These are phyloP conservation scores for Pseudocercospora vitis DNA, from an alignment of 2,329 filamentous ascomycete genomes.

Conservation along the genomic window DNA sequence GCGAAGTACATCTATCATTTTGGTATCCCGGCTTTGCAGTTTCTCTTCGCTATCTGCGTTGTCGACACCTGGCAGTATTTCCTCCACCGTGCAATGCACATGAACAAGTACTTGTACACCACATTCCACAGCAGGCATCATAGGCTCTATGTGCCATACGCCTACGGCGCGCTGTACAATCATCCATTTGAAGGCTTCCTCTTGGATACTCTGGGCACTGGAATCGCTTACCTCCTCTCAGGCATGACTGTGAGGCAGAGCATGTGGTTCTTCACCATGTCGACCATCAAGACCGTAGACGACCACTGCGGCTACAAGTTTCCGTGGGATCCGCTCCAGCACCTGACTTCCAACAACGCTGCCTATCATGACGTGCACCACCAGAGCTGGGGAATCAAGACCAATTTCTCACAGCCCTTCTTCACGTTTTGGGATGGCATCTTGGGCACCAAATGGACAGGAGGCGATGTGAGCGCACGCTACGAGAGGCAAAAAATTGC, in stretches of 20 bases:
- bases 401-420: constrained; percentile 78
- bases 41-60: constrained; percentile 69
- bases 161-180: constrained; percentile 95
- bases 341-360: constrained; percentile 90
- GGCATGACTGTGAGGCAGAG: constrained; percentile 82
- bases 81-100: constrained; percentile 91
- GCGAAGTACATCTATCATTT: constrained; percentile 80
- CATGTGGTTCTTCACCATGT: constrained; percentile 85
- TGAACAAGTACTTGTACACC: constrained; percentile 94
- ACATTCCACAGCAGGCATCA: constrained; percentile 95
- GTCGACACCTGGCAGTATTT: constrained; percentile 99
- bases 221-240: constrained; percentile 76
- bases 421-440: constrained; percentile 93
- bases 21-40: constrained; percentile 73
- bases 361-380: constrained; percentile 98
- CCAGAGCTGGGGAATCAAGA: constrained; percentile 98
- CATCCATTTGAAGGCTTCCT: constrained; percentile 93
- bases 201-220: constrained; percentile 85
- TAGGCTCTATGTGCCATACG: constrained; percentile 94
- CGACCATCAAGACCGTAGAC: constrained; percentile 93
- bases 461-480: constrained; percentile 60
- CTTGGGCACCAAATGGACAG: constrained; percentile 79
- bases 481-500: constrained; percentile 58
- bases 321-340: constrained; percentile 91
- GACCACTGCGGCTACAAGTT: constrained; percentile 97